phyloP scores from a whole-genome alignment of 2,329 filamentous ascomycete genomes.

The Trichoderma sp. region DNA sequence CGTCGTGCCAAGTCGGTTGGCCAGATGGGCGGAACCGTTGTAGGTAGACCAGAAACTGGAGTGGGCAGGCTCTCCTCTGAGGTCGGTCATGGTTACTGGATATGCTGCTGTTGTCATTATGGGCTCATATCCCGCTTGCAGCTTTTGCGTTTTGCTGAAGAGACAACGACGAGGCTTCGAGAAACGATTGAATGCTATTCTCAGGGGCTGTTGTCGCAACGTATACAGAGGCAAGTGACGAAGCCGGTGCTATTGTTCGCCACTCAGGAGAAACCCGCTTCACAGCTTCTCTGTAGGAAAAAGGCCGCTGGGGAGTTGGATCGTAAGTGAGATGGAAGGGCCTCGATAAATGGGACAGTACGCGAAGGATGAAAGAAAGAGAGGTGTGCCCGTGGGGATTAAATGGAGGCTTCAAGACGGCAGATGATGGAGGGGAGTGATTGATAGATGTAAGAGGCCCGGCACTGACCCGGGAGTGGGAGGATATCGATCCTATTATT shows the following conservation, averaged over 20 bases:
- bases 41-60: conserved; percentile 62
- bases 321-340: neutral
- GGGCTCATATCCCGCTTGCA: conserved; percentile 51
- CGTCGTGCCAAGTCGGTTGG: conserved; percentile 51
- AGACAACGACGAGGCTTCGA: neutral
- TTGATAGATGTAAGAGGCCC: conserved; percentile 46
- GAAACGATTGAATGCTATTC: neutral
- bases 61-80: conserved; percentile 62
- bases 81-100: conserved; percentile 64
- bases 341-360: neutral
- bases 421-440: conserved; percentile 53
- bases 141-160: conserved; percentile 25
- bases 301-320: neutral
- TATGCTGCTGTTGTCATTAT: conserved; percentile 63
- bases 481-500: conserved; percentile 37
- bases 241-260: conserved; percentile 7
- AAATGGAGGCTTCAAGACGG: conserved; percentile 46
- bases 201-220: conserved; percentile 12
- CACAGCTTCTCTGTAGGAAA: neutral
- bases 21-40: conserved; percentile 56
- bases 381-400: conserved; percentile 47
- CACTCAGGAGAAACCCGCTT: neutral
- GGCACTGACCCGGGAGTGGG: conserved; percentile 53
- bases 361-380: conserved; percentile 41
- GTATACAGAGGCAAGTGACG: neutral